Evolutionary conservation across 1,284 basidiomycete genomes (phyloP).

Genomic region (Moesziomyces aphidis): DNA sequence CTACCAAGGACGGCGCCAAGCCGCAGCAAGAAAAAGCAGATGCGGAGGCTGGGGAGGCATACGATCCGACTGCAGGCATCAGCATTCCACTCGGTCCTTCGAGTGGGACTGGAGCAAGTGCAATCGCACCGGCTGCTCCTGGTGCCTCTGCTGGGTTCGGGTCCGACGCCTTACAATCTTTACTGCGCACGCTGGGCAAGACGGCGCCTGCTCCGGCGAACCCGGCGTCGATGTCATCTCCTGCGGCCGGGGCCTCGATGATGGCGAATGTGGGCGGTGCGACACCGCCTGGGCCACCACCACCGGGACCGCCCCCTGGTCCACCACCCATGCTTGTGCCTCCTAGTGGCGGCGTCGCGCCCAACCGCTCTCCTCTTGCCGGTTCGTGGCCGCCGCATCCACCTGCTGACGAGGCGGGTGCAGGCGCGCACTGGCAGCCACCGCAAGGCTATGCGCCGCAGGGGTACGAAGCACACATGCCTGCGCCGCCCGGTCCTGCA

Average conservation of each 20-base stretch:
- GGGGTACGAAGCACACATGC: conserved; percentile 5
- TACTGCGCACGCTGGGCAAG: conserved; percentile 39
- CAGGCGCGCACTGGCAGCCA: conserved; percentile 14
- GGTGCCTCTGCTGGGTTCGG: conserved; percentile 13
- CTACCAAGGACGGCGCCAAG: conserved; percentile 16
- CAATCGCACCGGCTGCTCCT: not conserved
- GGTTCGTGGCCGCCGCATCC: conserved; percentile 27
- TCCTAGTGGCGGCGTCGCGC: not conserved
- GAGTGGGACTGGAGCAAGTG: not conserved
- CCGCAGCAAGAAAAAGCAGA: not conserved
- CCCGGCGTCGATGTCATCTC: not conserved
- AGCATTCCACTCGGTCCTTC: conserved; percentile 10
- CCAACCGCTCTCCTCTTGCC: conserved; percentile 6
- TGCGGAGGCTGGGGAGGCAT: conserved; percentile 6
- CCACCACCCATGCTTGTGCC: conserved; percentile 18
- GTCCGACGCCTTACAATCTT: conserved; percentile 33
- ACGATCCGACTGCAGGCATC: conserved; percentile 28
- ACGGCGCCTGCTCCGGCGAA: conserved; percentile 4
- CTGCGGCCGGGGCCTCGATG: conserved; percentile 2
- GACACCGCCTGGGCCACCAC: conserved; percentile 12
- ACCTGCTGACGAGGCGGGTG: not conserved
- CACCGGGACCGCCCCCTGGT: conserved; percentile 32
- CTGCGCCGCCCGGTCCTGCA: conserved; percentile 1
- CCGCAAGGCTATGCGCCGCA: conserved; percentile 8
- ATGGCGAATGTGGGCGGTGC: conserved; percentile 9